Conservation (phyloP, 257 asterid genomes). For the Solanum stenotomum region DNA sequence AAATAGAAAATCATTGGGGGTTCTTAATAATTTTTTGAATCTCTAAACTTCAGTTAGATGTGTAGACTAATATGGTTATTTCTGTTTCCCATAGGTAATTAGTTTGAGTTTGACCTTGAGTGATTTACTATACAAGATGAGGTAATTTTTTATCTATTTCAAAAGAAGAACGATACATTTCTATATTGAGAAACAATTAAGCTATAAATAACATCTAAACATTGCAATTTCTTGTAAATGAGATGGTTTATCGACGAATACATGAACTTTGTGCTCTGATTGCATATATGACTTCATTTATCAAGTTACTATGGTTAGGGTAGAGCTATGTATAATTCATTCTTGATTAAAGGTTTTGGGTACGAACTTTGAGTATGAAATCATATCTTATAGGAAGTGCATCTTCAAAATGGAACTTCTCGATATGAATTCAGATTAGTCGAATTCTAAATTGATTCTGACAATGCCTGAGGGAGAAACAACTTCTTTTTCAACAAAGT, state of each 20-base stretch:
- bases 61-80: neutral
- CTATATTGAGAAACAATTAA: neutral
- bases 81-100: neutral
- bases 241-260: no score
- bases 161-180: neutral
- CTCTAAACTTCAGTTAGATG: neutral
- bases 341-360: neutral
- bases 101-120: neutral
- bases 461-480: neutral
- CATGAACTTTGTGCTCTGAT: neutral
- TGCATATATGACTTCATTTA: neutral
- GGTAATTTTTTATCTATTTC: neutral
- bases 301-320: neutral
- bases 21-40: neutral
- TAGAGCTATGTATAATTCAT: neutral
- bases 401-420: neutral
- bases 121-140: no score
- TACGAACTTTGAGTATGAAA: neutral
- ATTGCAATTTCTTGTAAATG: neutral
- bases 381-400: neutral
- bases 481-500: neutral
- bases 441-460: no score
- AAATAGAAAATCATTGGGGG: neutral
- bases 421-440: neutral
- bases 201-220: neutral